Evolutionary conservation across 2,329 filamentous ascomycete species (phyloP).

Genomic region (Akanthomyces lecanii): DNA sequence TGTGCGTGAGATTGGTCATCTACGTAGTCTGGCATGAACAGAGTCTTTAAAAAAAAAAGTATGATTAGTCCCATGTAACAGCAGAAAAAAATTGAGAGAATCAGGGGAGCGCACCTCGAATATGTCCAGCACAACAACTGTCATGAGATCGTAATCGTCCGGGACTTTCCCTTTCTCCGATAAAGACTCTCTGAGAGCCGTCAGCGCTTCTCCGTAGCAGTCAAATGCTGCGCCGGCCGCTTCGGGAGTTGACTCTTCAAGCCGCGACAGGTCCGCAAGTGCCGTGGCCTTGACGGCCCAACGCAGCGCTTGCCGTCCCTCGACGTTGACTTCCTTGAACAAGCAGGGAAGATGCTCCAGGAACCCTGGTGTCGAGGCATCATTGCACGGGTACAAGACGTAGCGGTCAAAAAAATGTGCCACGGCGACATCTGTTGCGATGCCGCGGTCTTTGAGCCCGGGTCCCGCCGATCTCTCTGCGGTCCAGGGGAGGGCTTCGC

Average conservation of each 20-base stretch:
- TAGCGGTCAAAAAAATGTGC: constrained; percentile 35
- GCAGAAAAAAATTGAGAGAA: background rate
- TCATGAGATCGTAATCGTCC: constrained; percentile 39
- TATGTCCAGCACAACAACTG: constrained; percentile 36
- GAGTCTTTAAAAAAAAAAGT: constrained; percentile 23
- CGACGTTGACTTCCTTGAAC: constrained; percentile 35
- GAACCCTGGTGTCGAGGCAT: constrained; percentile 35
- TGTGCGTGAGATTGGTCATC: constrained; percentile 32
- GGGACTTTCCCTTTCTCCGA: constrained; percentile 29
- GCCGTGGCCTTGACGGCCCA: constrained; percentile 36
- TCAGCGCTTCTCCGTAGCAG: constrained; percentile 33
- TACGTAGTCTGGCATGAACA: constrained; percentile 28
- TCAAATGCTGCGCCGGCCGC: constrained; percentile 28
- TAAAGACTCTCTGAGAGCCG: constrained; percentile 30
- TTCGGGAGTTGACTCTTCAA: constrained; percentile 18
- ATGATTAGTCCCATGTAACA: background rate
- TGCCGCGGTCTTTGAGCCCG: background rate
- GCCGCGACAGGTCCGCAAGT: constrained; percentile 31
- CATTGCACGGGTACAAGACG: constrained; percentile 34
- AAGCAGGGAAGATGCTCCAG: constrained; percentile 35
- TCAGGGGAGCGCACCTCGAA: constrained; percentile 31
- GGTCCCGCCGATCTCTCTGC: background rate
- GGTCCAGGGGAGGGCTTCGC: background rate
- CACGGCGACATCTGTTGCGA: constrained; percentile 27
- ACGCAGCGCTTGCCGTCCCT: constrained; percentile 34